These are phyloP conservation scores for Salvia rosmarinus DNA, from an alignment of 257 asterid genomes.

Conservation along the genomic window DNA sequence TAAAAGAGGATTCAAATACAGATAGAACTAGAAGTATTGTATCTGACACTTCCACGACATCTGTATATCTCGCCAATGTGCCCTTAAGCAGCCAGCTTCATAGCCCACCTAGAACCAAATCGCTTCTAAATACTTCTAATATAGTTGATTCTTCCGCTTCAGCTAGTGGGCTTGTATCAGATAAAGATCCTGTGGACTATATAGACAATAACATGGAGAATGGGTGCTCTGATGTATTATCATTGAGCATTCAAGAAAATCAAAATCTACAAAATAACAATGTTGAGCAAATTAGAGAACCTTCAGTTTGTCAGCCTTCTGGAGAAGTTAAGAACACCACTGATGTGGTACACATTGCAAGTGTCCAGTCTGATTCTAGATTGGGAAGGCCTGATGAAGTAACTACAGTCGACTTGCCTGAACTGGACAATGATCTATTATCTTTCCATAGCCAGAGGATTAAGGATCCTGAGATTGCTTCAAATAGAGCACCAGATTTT, in stretches of 20 bases:
- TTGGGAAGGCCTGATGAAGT: slow-evolving; percentile 37
- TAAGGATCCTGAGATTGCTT: slow-evolving; percentile 59
- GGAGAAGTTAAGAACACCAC: slow-evolving; percentile 38
- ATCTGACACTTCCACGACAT: slow-evolving; percentile 37
- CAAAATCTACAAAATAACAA: slow-evolving; percentile 43
- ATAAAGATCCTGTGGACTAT: slow-evolving; percentile 40
- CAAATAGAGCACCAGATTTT: slow-evolving; percentile 44
- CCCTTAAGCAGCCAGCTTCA: slow-evolving; percentile 45
- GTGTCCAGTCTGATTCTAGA: slow-evolving; percentile 41
- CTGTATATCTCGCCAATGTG: slow-evolving; percentile 36
- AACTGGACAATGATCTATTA: slow-evolving; percentile 60
- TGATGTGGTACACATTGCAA: slow-evolving; percentile 30
- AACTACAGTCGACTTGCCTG: slow-evolving; percentile 39
- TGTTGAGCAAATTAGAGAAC: slow-evolving; percentile 48
- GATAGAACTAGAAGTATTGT: slow-evolving; percentile 42
- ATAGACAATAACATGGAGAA: slow-evolving; percentile 42
- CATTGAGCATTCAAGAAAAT: slow-evolving; percentile 58
- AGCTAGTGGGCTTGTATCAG: slow-evolving; percentile 46
- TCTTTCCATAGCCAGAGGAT: slow-evolving; percentile 65
- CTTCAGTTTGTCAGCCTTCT: slow-evolving; percentile 41
- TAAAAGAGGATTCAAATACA: slow-evolving; percentile 38
- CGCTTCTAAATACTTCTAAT: slow-evolving; percentile 37
- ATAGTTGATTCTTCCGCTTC: slow-evolving; percentile 39
- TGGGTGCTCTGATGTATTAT: slow-evolving; percentile 50
- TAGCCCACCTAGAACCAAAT: slow-evolving; percentile 42